Evolutionary conservation across 2,329 filamentous ascomycete genomes (phyloP).

Genomic region (Fusarium denticulatum): DNA sequence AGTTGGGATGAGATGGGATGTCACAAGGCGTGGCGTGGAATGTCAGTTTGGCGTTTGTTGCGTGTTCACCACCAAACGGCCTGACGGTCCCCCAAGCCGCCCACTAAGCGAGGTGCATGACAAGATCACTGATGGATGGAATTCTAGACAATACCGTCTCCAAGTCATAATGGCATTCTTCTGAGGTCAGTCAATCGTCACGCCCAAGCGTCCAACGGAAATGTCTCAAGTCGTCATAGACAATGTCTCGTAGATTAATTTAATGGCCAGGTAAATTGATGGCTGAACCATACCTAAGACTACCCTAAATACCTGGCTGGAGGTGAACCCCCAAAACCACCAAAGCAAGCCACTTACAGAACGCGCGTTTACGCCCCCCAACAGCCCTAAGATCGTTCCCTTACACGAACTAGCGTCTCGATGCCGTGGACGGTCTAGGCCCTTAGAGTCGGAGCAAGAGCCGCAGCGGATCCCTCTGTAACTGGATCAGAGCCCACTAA

Average conservation of each 20-base stretch:
- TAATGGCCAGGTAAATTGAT: neutral
- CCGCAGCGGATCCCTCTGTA: neutral
- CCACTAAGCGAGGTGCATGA: neutral
- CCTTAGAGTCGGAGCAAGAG: neutral
- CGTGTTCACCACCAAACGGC: neutral
- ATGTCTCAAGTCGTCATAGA: neutral
- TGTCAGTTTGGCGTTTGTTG: neutral
- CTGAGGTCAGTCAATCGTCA: neutral
- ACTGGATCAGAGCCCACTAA: neutral
- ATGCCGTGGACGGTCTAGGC: neutral
- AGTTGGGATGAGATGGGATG: neutral
- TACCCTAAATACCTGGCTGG: neutral
- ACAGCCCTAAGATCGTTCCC: neutral
- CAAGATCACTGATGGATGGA: neutral
- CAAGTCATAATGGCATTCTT: neutral
- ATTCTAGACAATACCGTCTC: neutral
- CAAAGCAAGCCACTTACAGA: neutral
- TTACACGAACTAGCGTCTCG: neutral
- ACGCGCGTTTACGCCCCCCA: neutral
- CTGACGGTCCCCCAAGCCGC: too few species aligned
- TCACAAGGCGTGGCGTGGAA: neutral
- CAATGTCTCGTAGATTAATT: neutral
- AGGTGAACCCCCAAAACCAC: neutral
- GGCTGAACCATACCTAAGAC: neutral
- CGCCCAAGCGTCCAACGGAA: accelerated